Base-by-base conservation (phyloP, 305 asterid species). In the Withania somnifera region DNA sequence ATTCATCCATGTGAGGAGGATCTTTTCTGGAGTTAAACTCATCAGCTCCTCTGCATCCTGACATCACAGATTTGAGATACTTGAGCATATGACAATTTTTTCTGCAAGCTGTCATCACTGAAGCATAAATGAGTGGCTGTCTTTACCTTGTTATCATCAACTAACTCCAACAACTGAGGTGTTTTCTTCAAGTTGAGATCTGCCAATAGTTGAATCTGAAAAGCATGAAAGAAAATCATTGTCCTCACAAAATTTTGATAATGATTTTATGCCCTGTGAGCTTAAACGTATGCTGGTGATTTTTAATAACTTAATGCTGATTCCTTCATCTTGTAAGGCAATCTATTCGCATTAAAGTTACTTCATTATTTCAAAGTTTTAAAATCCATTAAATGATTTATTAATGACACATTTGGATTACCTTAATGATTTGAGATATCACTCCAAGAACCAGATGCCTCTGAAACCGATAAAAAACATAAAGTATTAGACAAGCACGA, bases 1-100 rank as follows among this genome's bases (percentile, higher is more conserved):
- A 87, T 97, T 97, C 99, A 97, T 92, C 99, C 99, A 97, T 83
- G 94, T 91, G 50, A 97, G 92, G 76, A 97, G 89, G 82, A 97
- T 86, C 88, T 97, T 97, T 85, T 97, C 99, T 4, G 98, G 99
- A 24, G 97, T 82, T 83, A 97, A 85, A 83, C 95, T 85, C 90
- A 92, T 91, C 84, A 96, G 91, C 91, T 96, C 99, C 83, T 96
- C 99, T 77, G 91, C 90, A 52, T 94, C 98, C 99, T 96, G 92
- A 15, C 7, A 81, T 56, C 40, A 66, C 54, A 78, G 19, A 47
- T 24, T 47, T 73, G 58, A 73, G 14, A 75, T 28, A 50, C 50
- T 75, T n/a, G 28, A 50, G 80, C 5, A 50, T 4, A 28, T 17
- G 36, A 30, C 11, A 22, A 60, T 30, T 68, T 56, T 50, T 30